Conservation (phyloP, 306 rosid species). For the Bauhinia variegata region DNA sequence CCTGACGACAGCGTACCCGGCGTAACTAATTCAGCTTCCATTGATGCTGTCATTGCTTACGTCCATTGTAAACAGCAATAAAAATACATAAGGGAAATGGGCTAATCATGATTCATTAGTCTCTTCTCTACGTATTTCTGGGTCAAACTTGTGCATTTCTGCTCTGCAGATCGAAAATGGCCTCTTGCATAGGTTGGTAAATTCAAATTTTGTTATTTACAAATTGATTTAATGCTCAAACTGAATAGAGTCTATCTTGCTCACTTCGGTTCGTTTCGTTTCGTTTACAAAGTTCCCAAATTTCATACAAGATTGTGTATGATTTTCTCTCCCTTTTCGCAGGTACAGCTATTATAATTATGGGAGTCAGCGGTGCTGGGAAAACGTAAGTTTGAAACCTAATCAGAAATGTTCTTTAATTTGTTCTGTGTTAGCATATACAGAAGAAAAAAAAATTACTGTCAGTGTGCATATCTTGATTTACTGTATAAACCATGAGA, state of each 20-base stretch:
- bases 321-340: slow-evolving; percentile 1
- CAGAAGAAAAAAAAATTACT: too few relatives aligned
- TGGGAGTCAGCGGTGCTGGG: slow-evolving; percentile 92
- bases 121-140: too few relatives aligned
- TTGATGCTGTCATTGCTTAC: too few relatives aligned
- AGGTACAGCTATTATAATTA: slow-evolving; percentile 58
- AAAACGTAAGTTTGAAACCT: slow-evolving; percentile 61
- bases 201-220: neutral
- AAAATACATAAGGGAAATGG: too few relatives aligned
- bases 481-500: neutral
- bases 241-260: neutral
- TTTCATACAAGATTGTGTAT: too few relatives aligned
- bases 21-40: too few relatives aligned
- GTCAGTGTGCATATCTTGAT: neutral
- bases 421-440: neutral
- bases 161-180: slow-evolving; percentile 23
- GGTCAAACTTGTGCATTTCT: neutral
- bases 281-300: neutral
- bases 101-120: too few relatives aligned
- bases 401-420: neutral
- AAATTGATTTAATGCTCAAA: neutral
- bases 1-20: too few relatives aligned
- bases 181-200: slow-evolving; percentile 32
- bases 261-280: neutral
- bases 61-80: too few relatives aligned